phyloP scores from a whole-genome alignment of 1,139 yeast genomes.

The Hyphopichia khmerensis region DNA sequence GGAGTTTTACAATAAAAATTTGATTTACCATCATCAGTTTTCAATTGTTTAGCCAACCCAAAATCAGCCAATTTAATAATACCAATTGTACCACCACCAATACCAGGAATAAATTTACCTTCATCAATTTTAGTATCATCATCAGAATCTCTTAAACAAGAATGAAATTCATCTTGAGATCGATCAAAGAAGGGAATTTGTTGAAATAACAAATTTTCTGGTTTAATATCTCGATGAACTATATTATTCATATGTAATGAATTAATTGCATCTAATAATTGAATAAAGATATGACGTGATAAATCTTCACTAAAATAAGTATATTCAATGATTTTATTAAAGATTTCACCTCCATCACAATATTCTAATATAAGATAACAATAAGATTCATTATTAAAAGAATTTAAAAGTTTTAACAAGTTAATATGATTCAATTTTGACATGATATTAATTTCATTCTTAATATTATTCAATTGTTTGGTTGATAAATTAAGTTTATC shows the following conservation, averaged over 20 bases:
- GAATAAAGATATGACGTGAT: slow-evolving; percentile 79
- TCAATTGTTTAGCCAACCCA: slow-evolving; percentile 56
- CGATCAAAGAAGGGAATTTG: slow-evolving; percentile 47
- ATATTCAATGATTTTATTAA: slow-evolving; percentile 86
- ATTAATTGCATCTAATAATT: slow-evolving; percentile 78
- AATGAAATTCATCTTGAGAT: slow-evolving; percentile 37
- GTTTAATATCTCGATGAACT: slow-evolving; percentile 94
- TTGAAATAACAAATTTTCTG: slow-evolving; percentile 81
- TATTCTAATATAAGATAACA: slow-evolving; percentile 83
- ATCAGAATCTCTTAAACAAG: slow-evolving; percentile 63
- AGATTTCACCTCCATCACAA: slow-evolving; percentile 91
- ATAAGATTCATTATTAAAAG: slow-evolving; percentile 51
- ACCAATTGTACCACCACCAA: slow-evolving; percentile 57
- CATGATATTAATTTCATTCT: slow-evolving; percentile 87
- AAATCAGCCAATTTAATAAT: slow-evolving; percentile 55
- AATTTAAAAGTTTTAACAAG: slow-evolving; percentile 69
- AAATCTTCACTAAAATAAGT: slow-evolving; percentile 89
- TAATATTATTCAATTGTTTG: slow-evolving; percentile 56
- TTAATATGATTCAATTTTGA: slow-evolving; percentile 69
- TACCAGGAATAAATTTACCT: slow-evolving; percentile 66
- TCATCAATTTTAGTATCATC: slow-evolving; percentile 81
- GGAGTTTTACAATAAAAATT: slow-evolving; percentile 44
- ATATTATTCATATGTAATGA: slow-evolving; percentile 84
- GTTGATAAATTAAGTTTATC: slow-evolving; percentile 56
- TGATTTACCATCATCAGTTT: slow-evolving; percentile 47